Percentiles rank a stretch among this genome's conserved stretches.
phyloP scores from a whole-genome alignment of 2,329 filamentous ascomycete genomes.

The Colletotrichum sp. region DNA sequence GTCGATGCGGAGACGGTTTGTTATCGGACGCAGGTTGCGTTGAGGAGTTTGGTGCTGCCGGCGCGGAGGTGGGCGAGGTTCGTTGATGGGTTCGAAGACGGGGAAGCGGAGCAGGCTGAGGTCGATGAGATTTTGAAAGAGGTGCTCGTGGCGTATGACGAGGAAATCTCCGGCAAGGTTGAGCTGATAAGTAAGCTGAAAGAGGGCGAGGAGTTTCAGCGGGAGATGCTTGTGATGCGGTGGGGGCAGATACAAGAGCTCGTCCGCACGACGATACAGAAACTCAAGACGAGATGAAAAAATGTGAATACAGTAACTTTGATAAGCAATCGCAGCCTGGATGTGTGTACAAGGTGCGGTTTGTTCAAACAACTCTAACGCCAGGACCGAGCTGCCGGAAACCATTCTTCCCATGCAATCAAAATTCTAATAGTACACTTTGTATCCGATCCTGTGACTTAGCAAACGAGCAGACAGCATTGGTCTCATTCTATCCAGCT shows the following conservation, averaged over 20 bases:
- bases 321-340: not conserved
- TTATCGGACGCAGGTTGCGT: conserved; percentile 60
- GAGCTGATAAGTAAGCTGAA: conserved; percentile 31
- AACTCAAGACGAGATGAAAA: conserved; percentile 3
- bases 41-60: conserved; percentile 43
- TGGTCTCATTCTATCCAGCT: not conserved
- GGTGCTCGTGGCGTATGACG: conserved; percentile 42
- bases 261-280: conserved; percentile 39
- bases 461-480: not conserved
- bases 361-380: conserved; percentile 10
- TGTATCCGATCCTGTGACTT: not conserved
- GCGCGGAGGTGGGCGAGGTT: conserved; percentile 49
- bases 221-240: conserved; percentile 37
- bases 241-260: conserved; percentile 49
- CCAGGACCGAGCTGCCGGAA: not conserved
- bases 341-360: not conserved
- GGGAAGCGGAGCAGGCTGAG: conserved; percentile 42
- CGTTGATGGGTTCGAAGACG: conserved; percentile 50
- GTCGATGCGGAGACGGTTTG: conserved; percentile 56
- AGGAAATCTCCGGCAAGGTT: conserved; percentile 33
- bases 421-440: conserved; percentile 17
- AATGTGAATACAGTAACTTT: not conserved
- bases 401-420: not conserved
- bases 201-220: conserved; percentile 37
- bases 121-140: conserved; percentile 40